Conservation (phyloP, 2,329 filamentous ascomycete species). For the Tetracladium maxilliforme region DNA sequence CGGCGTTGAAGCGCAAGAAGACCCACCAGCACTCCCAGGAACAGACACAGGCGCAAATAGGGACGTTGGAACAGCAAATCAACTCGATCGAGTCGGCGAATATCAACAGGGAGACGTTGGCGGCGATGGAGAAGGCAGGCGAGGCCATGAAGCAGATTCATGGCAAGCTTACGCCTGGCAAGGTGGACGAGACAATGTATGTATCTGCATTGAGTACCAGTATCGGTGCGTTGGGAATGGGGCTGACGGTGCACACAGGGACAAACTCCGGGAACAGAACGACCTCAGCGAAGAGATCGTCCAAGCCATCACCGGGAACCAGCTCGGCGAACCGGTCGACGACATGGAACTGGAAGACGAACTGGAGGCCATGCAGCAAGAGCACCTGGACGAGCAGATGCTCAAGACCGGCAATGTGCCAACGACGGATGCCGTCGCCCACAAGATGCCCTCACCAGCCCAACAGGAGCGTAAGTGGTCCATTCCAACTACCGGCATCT, state of each 20-base stretch:
- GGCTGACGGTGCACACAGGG: slow-evolving; percentile 38
- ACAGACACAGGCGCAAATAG: slow-evolving; percentile 79
- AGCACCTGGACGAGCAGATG: slow-evolving; percentile 88
- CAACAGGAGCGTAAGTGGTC: slow-evolving; percentile 58
- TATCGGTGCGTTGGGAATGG: slow-evolving; percentile 14
- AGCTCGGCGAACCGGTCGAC: slow-evolving; percentile 56
- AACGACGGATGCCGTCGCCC: slow-evolving; percentile 62
- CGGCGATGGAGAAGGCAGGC: slow-evolving; percentile 84
- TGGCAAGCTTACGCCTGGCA: slow-evolving; percentile 77
- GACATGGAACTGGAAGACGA: slow-evolving; percentile 79
- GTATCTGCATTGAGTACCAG: slow-evolving; percentile 18
- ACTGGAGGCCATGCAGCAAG: slow-evolving; percentile 76
- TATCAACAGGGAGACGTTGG: slow-evolving; percentile 93
- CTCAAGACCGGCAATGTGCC: slow-evolving; percentile 77
- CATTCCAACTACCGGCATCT: slow-evolving; percentile 3
- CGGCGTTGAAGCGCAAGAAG: slow-evolving; percentile 88
- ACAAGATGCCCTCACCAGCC: slow-evolving; percentile 60
- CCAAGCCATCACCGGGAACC: slow-evolving; percentile 63
- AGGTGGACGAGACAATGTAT: slow-evolving; percentile 91
- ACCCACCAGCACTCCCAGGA: slow-evolving; percentile 81
- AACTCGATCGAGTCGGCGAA: slow-evolving; percentile 96
- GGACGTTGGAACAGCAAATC: slow-evolving; percentile 87
- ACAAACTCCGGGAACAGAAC: slow-evolving; percentile 82
- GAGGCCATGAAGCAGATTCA: slow-evolving; percentile 90
- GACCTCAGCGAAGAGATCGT: slow-evolving; percentile 87